Percentiles rank a stretch among this genome's conserved stretches.
These are phyloP conservation scores for Sanghuangporus weigelae DNA, from an alignment of 1,284 basidiomycete species.

Conservation along the genomic window DNA sequence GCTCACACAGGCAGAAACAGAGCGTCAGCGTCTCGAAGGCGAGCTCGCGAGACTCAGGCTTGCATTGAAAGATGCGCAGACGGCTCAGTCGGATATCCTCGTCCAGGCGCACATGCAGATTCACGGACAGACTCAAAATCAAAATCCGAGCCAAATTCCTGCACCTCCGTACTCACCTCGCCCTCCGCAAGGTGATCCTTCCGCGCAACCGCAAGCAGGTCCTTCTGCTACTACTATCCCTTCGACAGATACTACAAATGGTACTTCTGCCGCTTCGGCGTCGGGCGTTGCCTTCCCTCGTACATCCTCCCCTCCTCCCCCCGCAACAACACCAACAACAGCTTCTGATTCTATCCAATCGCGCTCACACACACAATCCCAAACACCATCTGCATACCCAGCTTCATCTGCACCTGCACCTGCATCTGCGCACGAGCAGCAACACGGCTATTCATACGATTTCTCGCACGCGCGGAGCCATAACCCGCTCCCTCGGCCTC, in stretches of 20 bases:
- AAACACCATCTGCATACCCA: not conserved
- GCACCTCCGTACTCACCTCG: not conserved
- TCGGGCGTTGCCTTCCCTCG: not conserved
- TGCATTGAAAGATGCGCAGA: conserved; percentile 3
- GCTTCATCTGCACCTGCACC: not conserved
- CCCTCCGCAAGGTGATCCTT: not conserved
- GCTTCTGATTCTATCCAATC: not conserved
- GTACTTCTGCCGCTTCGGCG: not conserved
- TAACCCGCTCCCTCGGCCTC: conserved; percentile 15
- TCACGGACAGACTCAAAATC: not conserved
- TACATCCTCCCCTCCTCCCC: not conserved
- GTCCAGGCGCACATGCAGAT: conserved; percentile 3
- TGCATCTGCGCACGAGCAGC: not conserved
- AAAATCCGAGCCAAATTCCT: not conserved
- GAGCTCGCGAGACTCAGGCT: conserved; percentile 5
- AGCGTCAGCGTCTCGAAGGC: conserved; percentile 3
- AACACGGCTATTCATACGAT: not conserved
- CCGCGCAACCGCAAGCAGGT: not conserved
- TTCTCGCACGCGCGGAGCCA: not conserved
- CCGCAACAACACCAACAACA: not conserved
- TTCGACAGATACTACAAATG: not conserved
- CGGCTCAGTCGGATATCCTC: not conserved
- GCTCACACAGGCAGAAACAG: conserved; percentile 8
- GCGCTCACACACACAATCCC: no score
- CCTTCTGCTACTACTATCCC: not conserved